Percentiles rank a stretch among this genome's conserved stretches.
phyloP scores from a whole-genome alignment of 805 yeast genomes.

The Maudiozyma barnettii region DNA sequence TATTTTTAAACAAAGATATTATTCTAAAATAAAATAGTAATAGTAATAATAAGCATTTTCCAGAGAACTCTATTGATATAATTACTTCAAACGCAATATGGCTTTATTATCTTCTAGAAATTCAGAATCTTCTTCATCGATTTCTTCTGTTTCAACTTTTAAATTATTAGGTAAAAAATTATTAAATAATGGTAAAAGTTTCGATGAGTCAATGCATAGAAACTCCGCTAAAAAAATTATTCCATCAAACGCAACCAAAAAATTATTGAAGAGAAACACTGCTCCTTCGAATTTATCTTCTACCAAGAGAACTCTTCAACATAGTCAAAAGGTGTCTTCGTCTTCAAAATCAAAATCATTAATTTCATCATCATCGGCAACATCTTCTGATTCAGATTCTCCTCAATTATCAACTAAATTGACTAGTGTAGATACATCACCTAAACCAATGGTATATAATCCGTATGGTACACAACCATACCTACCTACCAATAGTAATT shows the following conservation, averaged over 20 bases:
- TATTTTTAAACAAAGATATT: too few species aligned
- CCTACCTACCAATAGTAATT: background rate
- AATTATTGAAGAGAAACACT: background rate
- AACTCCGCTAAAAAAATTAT: background rate
- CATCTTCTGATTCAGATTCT: too few species aligned
- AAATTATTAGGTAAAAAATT: slow-evolving; percentile 12
- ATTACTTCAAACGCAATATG: background rate
- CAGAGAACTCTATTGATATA: too few species aligned
- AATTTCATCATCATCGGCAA: background rate
- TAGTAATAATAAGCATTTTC: too few species aligned
- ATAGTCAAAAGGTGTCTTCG: background rate
- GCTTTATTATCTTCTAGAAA: background rate
- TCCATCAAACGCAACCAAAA: background rate
- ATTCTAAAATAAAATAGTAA: too few species aligned
- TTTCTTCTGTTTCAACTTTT: slow-evolving; percentile 9
- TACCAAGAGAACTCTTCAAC: background rate
- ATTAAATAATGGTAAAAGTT: slow-evolving; percentile 5
- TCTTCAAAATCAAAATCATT: background rate
- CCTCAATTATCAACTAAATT: background rate
- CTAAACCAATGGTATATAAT: slow-evolving; percentile 46
- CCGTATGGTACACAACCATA: slow-evolving; percentile 42
- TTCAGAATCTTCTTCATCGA: background rate
- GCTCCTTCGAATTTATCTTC: background rate
- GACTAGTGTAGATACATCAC: background rate
- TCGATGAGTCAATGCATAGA: slow-evolving; percentile 1